phyloP scores from a whole-genome alignment of 2,329 filamentous ascomycete genomes.

The Trichoderma sp. region DNA sequence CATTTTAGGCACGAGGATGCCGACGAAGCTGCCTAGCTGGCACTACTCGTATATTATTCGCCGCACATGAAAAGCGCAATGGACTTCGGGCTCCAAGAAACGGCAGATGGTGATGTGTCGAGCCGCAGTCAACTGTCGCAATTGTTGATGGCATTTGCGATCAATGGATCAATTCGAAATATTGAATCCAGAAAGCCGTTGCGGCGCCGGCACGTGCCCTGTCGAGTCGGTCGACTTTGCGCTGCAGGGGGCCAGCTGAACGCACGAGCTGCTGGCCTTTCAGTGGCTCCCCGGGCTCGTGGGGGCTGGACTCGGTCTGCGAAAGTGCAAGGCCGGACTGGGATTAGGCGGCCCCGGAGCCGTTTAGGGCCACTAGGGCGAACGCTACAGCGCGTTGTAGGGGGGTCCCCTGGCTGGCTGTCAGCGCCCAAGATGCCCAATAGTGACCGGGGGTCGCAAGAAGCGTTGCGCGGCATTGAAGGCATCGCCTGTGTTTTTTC shows the following conservation, averaged over 20 bases:
- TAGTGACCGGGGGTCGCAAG: neutral
- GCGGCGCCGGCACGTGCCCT: conserved; percentile 15
- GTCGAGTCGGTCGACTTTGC: neutral
- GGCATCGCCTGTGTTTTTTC: neutral
- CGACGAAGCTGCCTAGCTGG: neutral
- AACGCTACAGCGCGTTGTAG: conserved; percentile 15
- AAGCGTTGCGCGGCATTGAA: neutral
- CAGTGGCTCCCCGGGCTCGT: conserved; percentile 1
- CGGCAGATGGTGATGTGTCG: neutral
- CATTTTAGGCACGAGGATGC: neutral
- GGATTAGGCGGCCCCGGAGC: conserved; percentile 18
- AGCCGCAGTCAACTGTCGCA: neutral
- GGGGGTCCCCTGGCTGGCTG: conserved; percentile 3
- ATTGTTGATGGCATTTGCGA: neutral
- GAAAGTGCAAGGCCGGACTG: conserved; percentile 16
- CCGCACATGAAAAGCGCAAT: neutral
- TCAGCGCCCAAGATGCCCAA: conserved; percentile 15
- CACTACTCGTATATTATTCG: neutral
- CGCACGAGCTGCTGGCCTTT: neutral
- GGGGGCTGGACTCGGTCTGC: conserved; percentile 21
- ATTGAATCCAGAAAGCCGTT: neutral
- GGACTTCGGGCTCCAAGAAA: neutral
- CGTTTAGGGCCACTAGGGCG: conserved; percentile 12
- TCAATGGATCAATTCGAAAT: neutral
- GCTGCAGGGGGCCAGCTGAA: conserved; percentile 5